Base-by-base conservation (phyloP, 768 basidiomycete species). In the Pulveroboletus sp. region DNA sequence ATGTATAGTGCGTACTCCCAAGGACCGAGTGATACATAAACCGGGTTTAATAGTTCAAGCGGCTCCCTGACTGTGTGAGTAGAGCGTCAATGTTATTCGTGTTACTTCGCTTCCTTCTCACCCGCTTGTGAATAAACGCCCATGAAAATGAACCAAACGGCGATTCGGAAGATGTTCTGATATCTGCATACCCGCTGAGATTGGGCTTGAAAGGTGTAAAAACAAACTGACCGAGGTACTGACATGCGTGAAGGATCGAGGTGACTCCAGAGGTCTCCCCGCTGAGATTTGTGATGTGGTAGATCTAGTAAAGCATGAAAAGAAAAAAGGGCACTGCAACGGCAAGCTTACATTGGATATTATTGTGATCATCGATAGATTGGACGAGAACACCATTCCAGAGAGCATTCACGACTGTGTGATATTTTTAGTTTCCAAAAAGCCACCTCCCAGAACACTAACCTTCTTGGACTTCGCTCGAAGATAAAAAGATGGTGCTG, bases 361-460 rank as follows among this genome's bases (percentile, higher is more conserved):
- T 84, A 55, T 87, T 74, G 48, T 87, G 60, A 3, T 80, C 81
- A 53, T 85, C 86, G 54, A 88, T 83, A 50, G 75, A 77, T 66
- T 94, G 94, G 3, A 95, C 76, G 50, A 90, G 76, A 17, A 85
- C 80, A 14, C 94, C 94, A 9, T 69, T 75, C 93, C 94, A 95
- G 18, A 97, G 73, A 0, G 81, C 75, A 58, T 81, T 80, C 36
- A 94, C 84, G 11, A 94, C 93, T 91, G 42, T 11, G 33, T 15
- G 30, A 42, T 39, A n/a, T 50, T 39, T 12, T 62, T 17, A 61
- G 47, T 33, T 28, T 46, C 39, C 21, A 32, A 5, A 9, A 44
- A 18, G 5, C n/a, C 44, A 24, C 18, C 21, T n/a, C 46, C 14
- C 2, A 10, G 27, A 6, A 31, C 38, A 59, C 71, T 47, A 49